Evolutionary conservation across 805 yeast species (phyloP), one percentile per base, ranked within the genome.

Genomic region (Ogataea wickerhamii): DNA sequence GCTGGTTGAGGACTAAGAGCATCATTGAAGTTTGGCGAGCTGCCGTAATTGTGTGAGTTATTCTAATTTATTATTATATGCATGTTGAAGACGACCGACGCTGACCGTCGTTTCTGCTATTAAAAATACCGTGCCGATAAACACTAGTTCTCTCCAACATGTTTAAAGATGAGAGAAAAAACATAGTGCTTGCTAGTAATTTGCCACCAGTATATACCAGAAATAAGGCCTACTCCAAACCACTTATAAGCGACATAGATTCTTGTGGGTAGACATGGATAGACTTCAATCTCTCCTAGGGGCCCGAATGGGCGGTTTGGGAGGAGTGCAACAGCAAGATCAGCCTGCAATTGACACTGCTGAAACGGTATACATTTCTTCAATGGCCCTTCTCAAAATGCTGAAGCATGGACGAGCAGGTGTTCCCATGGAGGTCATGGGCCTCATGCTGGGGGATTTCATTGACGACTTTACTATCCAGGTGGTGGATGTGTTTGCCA

Each of bases 401-500:
- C 77, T 93, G 56, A 91, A 89, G 63, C 99, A 93, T 60, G 98
- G 98, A 25, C 76, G 98, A 58, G 91, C 93, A 2, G 93, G 94
- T 61, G 81, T 75, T 36, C 81, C 80, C n/a, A 74, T 75, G 81
- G 80, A 74, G 59, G 82, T 76, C 36, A 93, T 93, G 99, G 99
- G 99, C 3, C 72, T 93, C 48, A 93, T 93, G 99, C 74, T 94
- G 45, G 99, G 99, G 32, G 97, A 91, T 52, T 91, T 93, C 65
- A 93, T 93, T 19, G 98, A 93, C 61, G 98, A 93, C 45, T 91
- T 84, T 63, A 93, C 98, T 0, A 93, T 93, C 26, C 95, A 89
- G 53, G 99, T 93, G 27, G 87, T 87, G 38, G 99, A 93, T 59
- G 98, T 94, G 36, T 93, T 93, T 72, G 98, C 98, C 39, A 93